Percentiles rank a stretch among this genome's conserved stretches.
These are phyloP conservation scores for Chytriomyces sp. DNA, from an alignment of 192 early-diverging fungal genomes.

Conservation along the genomic window DNA sequence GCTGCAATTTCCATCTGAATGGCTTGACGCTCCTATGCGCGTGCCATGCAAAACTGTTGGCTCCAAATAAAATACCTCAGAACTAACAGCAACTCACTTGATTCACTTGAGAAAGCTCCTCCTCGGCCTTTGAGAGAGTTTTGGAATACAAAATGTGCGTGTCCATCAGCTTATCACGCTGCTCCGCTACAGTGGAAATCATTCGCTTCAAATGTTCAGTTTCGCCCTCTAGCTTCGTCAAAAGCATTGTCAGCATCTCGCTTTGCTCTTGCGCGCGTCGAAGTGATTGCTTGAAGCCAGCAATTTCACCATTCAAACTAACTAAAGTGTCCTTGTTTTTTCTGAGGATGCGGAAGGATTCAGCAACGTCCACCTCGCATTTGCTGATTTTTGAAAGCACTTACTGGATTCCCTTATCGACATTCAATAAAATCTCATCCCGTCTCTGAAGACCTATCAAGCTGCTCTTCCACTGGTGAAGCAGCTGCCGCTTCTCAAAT, in stretches of 20 bases:
- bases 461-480: conserved; percentile 64
- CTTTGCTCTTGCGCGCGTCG: conserved; percentile 51
- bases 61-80: conserved; percentile 5
- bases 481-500: conserved; percentile 63
- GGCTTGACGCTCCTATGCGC: conserved; percentile 46
- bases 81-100: conserved; percentile 33
- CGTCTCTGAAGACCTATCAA: conserved; percentile 58
- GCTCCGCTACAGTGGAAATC: conserved; percentile 47
- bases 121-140: conserved; percentile 53
- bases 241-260: conserved; percentile 57
- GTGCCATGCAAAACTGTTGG: background rate
- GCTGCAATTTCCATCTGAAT: conserved; percentile 52
- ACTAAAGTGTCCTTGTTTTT: conserved; percentile 53
- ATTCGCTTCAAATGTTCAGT: conserved; percentile 51
- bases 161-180: conserved; percentile 52
- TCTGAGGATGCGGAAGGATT: conserved; percentile 3
- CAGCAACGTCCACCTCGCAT: background rate
- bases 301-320: conserved; percentile 51
- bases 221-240: conserved; percentile 56
- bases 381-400: background rate
- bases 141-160: conserved; percentile 51
- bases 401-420: conserved; percentile 48
- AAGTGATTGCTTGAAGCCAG: conserved; percentile 51
- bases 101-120: conserved; percentile 45
- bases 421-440: conserved; percentile 52